These are phyloP conservation scores for Saccharomycopsis hybrid DNA, from an alignment of 1,139 yeast genomes.

Conservation along the genomic window DNA sequence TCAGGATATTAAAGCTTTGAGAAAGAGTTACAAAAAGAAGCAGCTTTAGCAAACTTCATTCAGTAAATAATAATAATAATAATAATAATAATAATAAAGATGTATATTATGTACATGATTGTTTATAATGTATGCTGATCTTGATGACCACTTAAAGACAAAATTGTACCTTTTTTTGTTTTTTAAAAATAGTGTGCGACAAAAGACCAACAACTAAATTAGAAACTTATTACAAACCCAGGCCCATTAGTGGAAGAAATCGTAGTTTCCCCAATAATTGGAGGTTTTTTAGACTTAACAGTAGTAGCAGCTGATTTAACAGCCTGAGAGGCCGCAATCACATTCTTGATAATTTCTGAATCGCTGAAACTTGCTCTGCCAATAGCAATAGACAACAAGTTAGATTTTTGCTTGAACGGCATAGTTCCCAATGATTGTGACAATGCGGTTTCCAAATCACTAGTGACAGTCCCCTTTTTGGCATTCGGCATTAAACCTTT, in stretches of 20 bases:
- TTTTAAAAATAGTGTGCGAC: too few species aligned
- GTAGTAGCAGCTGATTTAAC: constrained; percentile 51
- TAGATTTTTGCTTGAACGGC: constrained; percentile 65
- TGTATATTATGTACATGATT: too few species aligned
- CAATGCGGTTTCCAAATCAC: constrained; percentile 52
- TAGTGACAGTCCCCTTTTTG: constrained; percentile 81
- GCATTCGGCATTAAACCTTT: constrained; percentile 82
- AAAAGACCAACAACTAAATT: too few species aligned
- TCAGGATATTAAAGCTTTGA: constrained; percentile 28
- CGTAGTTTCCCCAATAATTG: constrained; percentile 63
- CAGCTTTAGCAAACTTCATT: background rate
- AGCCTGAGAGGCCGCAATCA: constrained; percentile 63
- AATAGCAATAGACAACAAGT: constrained; percentile 58
- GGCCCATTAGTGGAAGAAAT: constrained; percentile 77
- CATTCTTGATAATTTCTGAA: constrained; percentile 64
- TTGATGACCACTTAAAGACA: too few species aligned
- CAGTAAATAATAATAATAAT: too few species aligned
- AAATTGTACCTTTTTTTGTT: too few species aligned
- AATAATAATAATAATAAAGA: too few species aligned
- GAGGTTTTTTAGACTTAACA: constrained; percentile 59
- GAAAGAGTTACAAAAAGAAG: constrained; percentile 6
- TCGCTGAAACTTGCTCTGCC: constrained; percentile 80
- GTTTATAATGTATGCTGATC: too few species aligned
- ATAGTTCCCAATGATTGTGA: constrained; percentile 55
- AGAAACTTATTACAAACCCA: constrained; percentile 63